Conservation (phyloP, 164 flowering plant species). For the Liquidambar formosana region DNA sequence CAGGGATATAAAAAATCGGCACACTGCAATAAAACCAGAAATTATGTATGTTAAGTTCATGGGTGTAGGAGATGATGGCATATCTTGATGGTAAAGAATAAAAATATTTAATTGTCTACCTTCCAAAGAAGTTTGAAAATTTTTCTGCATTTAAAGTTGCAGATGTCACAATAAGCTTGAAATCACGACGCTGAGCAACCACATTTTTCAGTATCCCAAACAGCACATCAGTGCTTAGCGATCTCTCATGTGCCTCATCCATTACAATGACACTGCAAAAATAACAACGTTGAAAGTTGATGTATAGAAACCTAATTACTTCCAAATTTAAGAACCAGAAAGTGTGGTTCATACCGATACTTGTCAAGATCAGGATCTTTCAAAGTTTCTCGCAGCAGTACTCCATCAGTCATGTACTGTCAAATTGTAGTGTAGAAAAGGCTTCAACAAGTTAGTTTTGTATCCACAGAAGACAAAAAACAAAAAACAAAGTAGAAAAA, state of each 20-base stretch:
- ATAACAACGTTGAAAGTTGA: conserved; percentile 4
- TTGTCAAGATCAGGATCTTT: conserved; percentile 94
- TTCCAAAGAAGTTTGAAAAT: conserved; percentile 93
- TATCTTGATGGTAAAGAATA: neutral
- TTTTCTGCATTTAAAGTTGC: conserved; percentile 96
- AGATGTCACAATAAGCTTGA: conserved; percentile 97
- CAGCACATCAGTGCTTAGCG: conserved; percentile 89
- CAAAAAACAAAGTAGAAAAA: too few species aligned
- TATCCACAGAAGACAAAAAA: neutral
- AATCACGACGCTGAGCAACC: conserved; percentile 92
- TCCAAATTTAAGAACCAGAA: neutral
- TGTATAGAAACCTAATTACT: too few species aligned
- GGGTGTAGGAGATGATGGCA: neutral
- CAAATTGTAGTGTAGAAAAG: conserved; percentile 10
- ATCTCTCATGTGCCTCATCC: conserved; percentile 99
- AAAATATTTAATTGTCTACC: conserved; percentile 38
- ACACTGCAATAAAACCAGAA: conserved; percentile 50
- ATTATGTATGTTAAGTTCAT: neutral
- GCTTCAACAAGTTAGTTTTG: conserved; percentile 3
- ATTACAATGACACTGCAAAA: conserved; percentile 77
- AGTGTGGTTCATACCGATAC: too few species aligned
- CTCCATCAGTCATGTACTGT: conserved; percentile 99
- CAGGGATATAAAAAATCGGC: conserved; percentile 88
- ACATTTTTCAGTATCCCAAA: conserved; percentile 97
- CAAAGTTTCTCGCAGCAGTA: conserved; percentile 89